Percentiles rank a stretch among this genome's conserved stretches.
Evolutionary conservation across 441 rosid genomes (phyloP).

Genomic region (Dalechampia spathulata): DNA sequence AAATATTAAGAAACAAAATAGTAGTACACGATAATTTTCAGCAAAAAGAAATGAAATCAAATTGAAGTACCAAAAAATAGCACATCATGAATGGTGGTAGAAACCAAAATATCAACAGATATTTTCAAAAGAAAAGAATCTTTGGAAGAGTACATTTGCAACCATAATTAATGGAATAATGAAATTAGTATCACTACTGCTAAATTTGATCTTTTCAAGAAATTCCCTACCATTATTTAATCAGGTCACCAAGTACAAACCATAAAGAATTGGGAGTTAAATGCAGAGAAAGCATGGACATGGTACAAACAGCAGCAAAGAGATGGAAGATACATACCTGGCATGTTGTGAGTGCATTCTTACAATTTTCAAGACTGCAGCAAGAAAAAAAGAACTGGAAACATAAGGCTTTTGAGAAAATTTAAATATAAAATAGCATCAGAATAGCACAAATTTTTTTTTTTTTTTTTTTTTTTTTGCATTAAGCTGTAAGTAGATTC

Average conservation of each 20-base stretch:
- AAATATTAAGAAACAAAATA: not conserved
- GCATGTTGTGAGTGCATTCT: conserved; percentile 63
- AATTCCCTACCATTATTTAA: not conserved
- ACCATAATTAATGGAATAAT: not conserved
- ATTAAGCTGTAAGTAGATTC: not conserved
- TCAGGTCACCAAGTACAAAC: not conserved
- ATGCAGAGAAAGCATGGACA: not conserved
- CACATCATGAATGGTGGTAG: not conserved
- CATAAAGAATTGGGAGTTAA: not conserved
- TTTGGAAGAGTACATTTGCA: not conserved
- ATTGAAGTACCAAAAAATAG: not conserved
- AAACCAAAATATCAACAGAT: not conserved
- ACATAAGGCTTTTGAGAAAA: conserved; percentile 5
- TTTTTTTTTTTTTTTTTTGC: too few species aligned
- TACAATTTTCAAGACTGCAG: conserved; percentile 80
- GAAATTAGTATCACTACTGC: not conserved
- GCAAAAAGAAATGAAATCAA: not conserved
- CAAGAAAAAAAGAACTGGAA: conserved; percentile 15
- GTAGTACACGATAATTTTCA: too few species aligned
- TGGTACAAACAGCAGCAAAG: not conserved
- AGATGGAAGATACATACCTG: conserved; percentile 45
- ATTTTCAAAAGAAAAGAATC: not conserved
- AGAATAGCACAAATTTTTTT: not conserved
- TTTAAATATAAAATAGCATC: not conserved
- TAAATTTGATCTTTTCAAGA: not conserved